Conservation (phyloP, 495 filamentous ascomycete genomes). For the Saxophila tyrrhenica region DNA sequence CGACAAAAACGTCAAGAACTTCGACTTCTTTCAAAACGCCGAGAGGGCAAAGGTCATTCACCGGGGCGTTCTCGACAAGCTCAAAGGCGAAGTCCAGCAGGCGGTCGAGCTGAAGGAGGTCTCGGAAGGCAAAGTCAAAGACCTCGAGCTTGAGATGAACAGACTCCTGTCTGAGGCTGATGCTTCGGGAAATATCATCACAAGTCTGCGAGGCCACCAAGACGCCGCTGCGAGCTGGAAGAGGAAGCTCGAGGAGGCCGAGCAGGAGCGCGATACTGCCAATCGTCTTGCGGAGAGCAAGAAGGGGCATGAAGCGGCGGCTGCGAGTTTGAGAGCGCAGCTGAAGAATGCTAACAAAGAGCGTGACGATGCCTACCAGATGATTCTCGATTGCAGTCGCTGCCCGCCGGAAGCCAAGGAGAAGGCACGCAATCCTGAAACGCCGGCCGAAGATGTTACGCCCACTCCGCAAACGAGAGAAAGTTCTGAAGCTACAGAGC, state of each 20-base stretch:
- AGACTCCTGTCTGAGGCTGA: conserved; percentile 12
- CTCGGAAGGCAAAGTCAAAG: conserved; percentile 6
- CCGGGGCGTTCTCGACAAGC: conserved; percentile 41
- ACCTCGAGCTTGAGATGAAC: conserved; percentile 11
- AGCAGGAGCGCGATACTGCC: conserved; percentile 20
- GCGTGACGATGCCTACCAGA: conserved; percentile 13
- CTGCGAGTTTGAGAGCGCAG: conserved; percentile 18
- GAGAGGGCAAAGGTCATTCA: conserved; percentile 43
- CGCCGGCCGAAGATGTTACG: conserved; percentile 6
- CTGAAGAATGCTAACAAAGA: conserved; percentile 16
- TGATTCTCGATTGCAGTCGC: conserved; percentile 19
- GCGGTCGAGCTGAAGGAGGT: conserved; percentile 30
- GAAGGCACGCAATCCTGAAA: conserved; percentile 3
- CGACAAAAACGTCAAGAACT: conserved; percentile 14
- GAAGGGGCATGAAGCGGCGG: conserved; percentile 28
- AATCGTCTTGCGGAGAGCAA: conserved; percentile 10
- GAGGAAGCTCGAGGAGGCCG: conserved; percentile 14
- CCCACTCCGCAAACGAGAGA: not conserved
- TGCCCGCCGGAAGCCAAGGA: conserved; percentile 8
- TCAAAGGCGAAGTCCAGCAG: conserved; percentile 40
- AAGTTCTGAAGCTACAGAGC: conserved; percentile 10
- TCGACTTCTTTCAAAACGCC: conserved; percentile 27
- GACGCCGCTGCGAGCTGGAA: conserved; percentile 9
- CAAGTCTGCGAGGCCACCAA: conserved; percentile 14
- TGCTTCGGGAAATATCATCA: not conserved